A percentile compares a stretch with the other conserved stretches of the same genome.
Conservation (phyloP, 1,284 basidiomycete species). For the Apiotrichum gracile region DNA sequence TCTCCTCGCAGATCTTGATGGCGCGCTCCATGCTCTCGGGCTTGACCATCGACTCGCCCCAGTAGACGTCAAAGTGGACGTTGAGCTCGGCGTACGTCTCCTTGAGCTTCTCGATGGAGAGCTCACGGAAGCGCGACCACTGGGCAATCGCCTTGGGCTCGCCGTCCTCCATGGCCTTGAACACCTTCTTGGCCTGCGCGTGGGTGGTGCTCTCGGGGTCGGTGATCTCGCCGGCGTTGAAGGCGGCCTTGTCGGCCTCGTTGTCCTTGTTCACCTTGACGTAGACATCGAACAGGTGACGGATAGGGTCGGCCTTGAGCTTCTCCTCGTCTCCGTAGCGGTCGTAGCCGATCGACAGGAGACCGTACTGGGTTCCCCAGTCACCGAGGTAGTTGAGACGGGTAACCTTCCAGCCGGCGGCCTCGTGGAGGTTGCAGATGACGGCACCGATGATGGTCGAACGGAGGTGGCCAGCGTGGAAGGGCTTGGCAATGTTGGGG, state of each 20-base stretch:
- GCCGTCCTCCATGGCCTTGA: slow-evolving; percentile 93
- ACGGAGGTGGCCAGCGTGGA: slow-evolving; percentile 95
- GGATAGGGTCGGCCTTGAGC: slow-evolving; percentile 83
- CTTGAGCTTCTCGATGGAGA: slow-evolving; percentile 86
- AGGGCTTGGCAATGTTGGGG: slow-evolving; percentile 97
- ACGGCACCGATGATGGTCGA: slow-evolving; percentile 98
- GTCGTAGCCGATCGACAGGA: slow-evolving; percentile 89
- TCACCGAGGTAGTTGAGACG: slow-evolving; percentile 93
- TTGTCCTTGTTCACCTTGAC: slow-evolving; percentile 89
- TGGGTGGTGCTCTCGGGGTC: slow-evolving; percentile 54
- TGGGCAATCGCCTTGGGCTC: slow-evolving; percentile 75
- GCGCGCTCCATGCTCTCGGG: slow-evolving; percentile 71
- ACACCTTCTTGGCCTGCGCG: slow-evolving; percentile 78
- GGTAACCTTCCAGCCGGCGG: slow-evolving; percentile 86
- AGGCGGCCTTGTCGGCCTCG: slow-evolving; percentile 49
- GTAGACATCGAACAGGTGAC: slow-evolving; percentile 89
- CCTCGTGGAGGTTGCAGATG: slow-evolving; percentile 82
- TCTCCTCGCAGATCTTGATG: slow-evolving; percentile 50
- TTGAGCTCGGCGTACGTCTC: slow-evolving; percentile 87
- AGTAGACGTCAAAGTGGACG: slow-evolving; percentile 88
- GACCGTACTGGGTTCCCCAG: slow-evolving; percentile 83
- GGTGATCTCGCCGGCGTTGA: slow-evolving; percentile 34
- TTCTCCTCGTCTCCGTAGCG: slow-evolving; percentile 81
- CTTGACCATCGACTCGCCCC: slow-evolving; percentile 84
- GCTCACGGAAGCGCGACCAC: slow-evolving; percentile 88